Conservation (phyloP, 1,284 basidiomycete species). For the Austropuccinia psidii region DNA sequence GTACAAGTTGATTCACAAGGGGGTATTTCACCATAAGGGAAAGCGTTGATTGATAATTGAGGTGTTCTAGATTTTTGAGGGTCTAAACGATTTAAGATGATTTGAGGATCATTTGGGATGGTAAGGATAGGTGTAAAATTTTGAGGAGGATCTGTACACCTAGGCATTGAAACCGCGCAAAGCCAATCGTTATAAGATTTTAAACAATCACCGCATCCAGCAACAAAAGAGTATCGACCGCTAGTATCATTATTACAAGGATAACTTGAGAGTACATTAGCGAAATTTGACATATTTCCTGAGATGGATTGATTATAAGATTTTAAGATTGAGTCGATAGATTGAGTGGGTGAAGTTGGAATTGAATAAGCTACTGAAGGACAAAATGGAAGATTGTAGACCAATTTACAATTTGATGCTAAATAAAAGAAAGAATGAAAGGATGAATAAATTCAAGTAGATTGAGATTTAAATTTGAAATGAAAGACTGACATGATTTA, state of each 20-base stretch:
- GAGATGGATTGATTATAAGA: constrained; percentile 45
- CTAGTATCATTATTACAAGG: constrained; percentile 46
- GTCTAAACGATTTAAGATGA: constrained; percentile 35
- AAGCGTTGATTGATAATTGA: constrained; percentile 4
- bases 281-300: constrained; percentile 47
- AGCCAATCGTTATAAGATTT: constrained; percentile 48
- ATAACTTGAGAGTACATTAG: constrained; percentile 48
- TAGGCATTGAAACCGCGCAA: constrained; percentile 49
- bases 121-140: neutral
- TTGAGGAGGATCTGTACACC: constrained; percentile 47
- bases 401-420: constrained; percentile 47
- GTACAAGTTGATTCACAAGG: constrained; percentile 43
- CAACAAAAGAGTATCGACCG: constrained; percentile 48
- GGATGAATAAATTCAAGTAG: too few relatives aligned
- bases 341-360: constrained; percentile 45
- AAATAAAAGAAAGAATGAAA: neutral
- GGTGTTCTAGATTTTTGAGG: constrained; percentile 39
- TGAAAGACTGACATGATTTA: neutral
- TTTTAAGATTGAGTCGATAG: constrained; percentile 42
- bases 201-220: constrained; percentile 48
- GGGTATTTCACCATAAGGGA: constrained; percentile 43
- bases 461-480: neutral
- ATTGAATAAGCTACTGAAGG: constrained; percentile 50
- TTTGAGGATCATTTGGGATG: neutral
- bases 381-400: constrained; percentile 48